Evolutionary conservation across 441 rosid genomes (phyloP), one percentile per base, ranked within the genome.

Genomic region (Adansonia gregorii): DNA sequence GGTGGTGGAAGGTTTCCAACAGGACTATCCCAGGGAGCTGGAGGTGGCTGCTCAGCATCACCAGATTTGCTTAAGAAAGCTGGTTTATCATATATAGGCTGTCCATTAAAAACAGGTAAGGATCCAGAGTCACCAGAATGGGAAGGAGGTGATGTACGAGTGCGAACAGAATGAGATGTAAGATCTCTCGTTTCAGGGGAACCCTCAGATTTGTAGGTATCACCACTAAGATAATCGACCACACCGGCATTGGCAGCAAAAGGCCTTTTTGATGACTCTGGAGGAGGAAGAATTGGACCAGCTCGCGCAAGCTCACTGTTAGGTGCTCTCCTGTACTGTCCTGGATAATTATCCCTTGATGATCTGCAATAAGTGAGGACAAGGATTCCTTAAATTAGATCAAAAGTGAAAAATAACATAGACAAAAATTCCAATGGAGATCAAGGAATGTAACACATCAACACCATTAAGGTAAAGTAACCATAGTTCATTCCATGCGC

Each of bases 201-300:
- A 66, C 76, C 90, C 73, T 81, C 88, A 19, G 92, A 88, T 81
- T 82, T 88, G 88, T 91, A 96, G 61, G 77, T 75, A 65, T 96
- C 98, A 15, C 98, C 99, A 80, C 99, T 96, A 80, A 96, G 97
- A 84, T 84, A 94, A 80, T 96, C 99, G 68, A 87, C 61, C 80
- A 81, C 2, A 51, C 88, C 85, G 17, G 93, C 76, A 31, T 89
- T 89, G 12, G 83, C 66, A 39, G 83, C 83, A 65, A 87, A 90
- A 49, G 92, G 93, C 80, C 81, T 91, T 89, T 88, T 24, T 24
- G 27, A 24, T 24, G 27, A 24, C 27, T 24, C 1, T 24, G 27
- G 27, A 24, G 27, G 27, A 24, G 27, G 27, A 24, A 24, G 27
- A 24, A 24, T 0, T 24, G 27, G 27, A 24, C 27, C 27, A 24